These are phyloP conservation scores for Entelexis paramagnoliae DNA, from an alignment of 1,139 yeast genomes.

Conservation along the genomic window DNA sequence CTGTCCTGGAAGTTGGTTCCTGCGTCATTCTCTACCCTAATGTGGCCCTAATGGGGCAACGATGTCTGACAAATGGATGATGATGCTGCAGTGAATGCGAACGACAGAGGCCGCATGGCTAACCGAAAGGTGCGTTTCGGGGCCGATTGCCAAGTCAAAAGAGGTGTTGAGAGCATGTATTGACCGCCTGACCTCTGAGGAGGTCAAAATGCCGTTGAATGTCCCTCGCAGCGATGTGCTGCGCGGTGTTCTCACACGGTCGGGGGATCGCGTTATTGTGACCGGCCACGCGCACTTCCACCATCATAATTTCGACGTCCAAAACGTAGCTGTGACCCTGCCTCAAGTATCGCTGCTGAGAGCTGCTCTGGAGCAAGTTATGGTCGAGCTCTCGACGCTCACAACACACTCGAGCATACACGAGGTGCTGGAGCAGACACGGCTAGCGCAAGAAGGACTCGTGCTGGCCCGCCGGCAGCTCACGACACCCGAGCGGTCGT, in stretches of 20 bases:
- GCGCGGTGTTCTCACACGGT: conserved; percentile 13
- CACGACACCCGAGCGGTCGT: conserved; percentile 6
- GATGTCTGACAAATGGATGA: background rate
- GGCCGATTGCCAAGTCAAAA: background rate
- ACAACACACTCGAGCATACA: background rate
- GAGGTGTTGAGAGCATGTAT: background rate
- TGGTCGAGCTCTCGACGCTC: conserved; percentile 3
- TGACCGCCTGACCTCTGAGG: background rate
- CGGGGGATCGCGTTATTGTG: background rate
- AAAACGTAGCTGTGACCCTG: background rate
- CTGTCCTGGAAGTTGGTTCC: too few relatives aligned
- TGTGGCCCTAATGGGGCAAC: too few relatives aligned
- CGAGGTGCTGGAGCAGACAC: background rate
- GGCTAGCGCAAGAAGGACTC: background rate
- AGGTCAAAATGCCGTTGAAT: conserved; percentile 14
- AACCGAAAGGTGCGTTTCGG: background rate
- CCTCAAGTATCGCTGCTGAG: conserved; percentile 8
- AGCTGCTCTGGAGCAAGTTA: conserved; percentile 3
- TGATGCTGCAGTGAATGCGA: background rate
- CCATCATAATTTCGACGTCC: conserved; percentile 2
- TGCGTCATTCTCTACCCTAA: too few relatives aligned
- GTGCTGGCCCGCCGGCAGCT: background rate
- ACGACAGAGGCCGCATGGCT: background rate
- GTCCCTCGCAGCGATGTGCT: conserved; percentile 18
- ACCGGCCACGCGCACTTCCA: conserved; percentile 9